Conservation (phyloP, 2,329 filamentous ascomycete genomes). For the Dothiorella sarmentorum region DNA sequence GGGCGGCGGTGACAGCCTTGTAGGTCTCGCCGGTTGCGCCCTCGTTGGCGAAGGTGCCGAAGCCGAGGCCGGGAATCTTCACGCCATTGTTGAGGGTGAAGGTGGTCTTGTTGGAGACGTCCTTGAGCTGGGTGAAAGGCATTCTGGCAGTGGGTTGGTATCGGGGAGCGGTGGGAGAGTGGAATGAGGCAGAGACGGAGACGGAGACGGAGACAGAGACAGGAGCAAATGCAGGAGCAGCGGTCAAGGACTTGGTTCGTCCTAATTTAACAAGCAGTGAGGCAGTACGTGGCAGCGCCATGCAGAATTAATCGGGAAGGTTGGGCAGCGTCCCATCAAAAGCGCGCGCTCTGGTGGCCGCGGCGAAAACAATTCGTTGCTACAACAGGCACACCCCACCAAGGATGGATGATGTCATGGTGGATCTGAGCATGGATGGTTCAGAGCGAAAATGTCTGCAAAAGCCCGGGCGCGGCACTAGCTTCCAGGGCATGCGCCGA, state of each 20-base stretch:
- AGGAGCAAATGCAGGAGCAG: constrained; percentile 14
- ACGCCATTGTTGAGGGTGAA: constrained; percentile 58
- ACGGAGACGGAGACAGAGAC: constrained; percentile 10
- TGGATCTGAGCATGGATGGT: constrained; percentile 16
- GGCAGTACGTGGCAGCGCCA: constrained; percentile 15
- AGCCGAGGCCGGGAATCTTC: constrained; percentile 65
- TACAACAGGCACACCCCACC: constrained; percentile 13
- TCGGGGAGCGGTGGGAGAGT: background rate
- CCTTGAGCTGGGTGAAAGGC: constrained; percentile 13
- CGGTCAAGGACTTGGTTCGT: constrained; percentile 8
- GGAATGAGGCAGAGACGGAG: constrained; percentile 2
- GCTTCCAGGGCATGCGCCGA: constrained; percentile 7
- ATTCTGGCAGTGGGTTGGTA: background rate
- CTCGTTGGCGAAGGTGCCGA: constrained; percentile 70
- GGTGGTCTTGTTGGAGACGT: constrained; percentile 35
- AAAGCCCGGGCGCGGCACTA: constrained; percentile 3
- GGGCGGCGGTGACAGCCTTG: constrained; percentile 56
- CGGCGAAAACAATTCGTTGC: constrained; percentile 1
- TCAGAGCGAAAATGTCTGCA: constrained; percentile 3
- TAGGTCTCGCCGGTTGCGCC: constrained; percentile 55
- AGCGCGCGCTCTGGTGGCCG: background rate
- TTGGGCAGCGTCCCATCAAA: background rate
- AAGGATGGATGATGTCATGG: constrained; percentile 16
- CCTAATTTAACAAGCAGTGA: constrained; percentile 1
- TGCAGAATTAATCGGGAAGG: constrained; percentile 4